Evolutionary conservation across 345 rosid species (phyloP).

Genomic region (Populus euphratica): DNA sequence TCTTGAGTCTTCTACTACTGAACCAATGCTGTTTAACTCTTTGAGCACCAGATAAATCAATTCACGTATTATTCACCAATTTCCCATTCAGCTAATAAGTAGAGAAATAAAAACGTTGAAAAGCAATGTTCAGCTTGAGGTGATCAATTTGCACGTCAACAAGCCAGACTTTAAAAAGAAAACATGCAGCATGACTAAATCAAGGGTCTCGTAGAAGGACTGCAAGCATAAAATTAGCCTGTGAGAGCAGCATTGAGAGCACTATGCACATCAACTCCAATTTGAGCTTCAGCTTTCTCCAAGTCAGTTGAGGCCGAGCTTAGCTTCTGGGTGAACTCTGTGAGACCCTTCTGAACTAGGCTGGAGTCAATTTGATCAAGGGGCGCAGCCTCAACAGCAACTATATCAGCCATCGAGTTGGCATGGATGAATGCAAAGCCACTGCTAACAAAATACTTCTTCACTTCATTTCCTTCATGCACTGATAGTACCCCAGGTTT

Average conservation of each 20-base stretch:
- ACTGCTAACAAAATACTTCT: slow-evolving; percentile 75
- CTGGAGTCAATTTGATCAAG: slow-evolving; percentile 54
- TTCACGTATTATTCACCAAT: background rate
- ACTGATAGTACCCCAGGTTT: slow-evolving; percentile 81
- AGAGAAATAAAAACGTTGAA: background rate
- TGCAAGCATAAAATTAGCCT: slow-evolving; percentile 9
- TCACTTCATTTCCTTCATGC: slow-evolving; percentile 64
- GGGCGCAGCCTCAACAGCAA: slow-evolving; percentile 70
- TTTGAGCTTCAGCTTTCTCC: slow-evolving; percentile 83
- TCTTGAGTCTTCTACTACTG: too few species aligned
- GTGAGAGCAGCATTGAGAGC: slow-evolving; percentile 59
- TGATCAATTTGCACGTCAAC: background rate
- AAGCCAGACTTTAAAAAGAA: background rate
- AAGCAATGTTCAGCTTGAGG: background rate
- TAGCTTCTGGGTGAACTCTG: slow-evolving; percentile 65
- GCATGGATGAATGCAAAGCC: slow-evolving; percentile 77
- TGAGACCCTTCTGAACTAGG: slow-evolving; percentile 72
- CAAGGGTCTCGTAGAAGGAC: background rate
- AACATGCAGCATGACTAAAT: background rate
- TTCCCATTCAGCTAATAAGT: background rate
- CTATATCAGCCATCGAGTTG: slow-evolving; percentile 64
- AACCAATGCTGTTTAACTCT: background rate
- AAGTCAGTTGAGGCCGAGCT: slow-evolving; percentile 63
- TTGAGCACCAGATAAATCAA: background rate
- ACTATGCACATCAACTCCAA: slow-evolving; percentile 68